phyloP scores from a whole-genome alignment of 768 basidiomycete genomes.

The Mrakia blollopis region DNA sequence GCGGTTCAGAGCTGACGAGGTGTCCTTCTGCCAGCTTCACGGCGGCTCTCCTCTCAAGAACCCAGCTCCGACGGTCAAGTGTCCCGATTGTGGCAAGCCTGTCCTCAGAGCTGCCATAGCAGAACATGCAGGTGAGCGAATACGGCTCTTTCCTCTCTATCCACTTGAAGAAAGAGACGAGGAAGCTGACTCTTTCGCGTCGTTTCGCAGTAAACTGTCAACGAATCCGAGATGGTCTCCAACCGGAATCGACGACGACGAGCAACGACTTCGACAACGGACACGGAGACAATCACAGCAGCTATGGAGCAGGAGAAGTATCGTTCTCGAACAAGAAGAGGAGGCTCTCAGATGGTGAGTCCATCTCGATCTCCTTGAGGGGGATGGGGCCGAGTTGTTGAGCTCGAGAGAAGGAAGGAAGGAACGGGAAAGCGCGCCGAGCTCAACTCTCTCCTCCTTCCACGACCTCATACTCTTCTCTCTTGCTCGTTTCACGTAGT shows the following conservation, averaged over 20 bases:
- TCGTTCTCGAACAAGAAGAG: slow-evolving; percentile 14
- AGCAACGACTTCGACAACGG: slow-evolving; percentile 46
- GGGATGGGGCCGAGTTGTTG: neutral
- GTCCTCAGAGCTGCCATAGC: slow-evolving; percentile 66
- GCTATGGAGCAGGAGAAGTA: neutral
- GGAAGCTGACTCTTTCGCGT: slow-evolving; percentile 9
- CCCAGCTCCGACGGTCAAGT: slow-evolving; percentile 53
- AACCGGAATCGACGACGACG: slow-evolving; percentile 47
- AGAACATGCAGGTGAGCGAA: slow-evolving; percentile 66
- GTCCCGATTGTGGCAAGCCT: slow-evolving; percentile 75
- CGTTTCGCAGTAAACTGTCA: slow-evolving; percentile 55
- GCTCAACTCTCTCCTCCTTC: neutral
- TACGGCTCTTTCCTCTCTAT: neutral
- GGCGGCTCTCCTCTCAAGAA: slow-evolving; percentile 14
- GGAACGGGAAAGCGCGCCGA: neutral
- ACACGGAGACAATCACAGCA: slow-evolving; percentile 36
- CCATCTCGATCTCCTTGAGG: neutral
- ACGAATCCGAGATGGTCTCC: slow-evolving; percentile 50
- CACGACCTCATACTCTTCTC: neutral
- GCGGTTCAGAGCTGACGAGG: neutral
- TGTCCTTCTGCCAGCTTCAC: slow-evolving; percentile 4
- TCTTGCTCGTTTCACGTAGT: neutral
- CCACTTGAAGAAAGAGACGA: too few relatives aligned
- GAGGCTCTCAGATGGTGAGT: slow-evolving; percentile 26
- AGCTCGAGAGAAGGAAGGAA: neutral